These are phyloP conservation scores for Misopates orontium DNA, from an alignment of 257 asterid genomes.

Conservation along the genomic window DNA sequence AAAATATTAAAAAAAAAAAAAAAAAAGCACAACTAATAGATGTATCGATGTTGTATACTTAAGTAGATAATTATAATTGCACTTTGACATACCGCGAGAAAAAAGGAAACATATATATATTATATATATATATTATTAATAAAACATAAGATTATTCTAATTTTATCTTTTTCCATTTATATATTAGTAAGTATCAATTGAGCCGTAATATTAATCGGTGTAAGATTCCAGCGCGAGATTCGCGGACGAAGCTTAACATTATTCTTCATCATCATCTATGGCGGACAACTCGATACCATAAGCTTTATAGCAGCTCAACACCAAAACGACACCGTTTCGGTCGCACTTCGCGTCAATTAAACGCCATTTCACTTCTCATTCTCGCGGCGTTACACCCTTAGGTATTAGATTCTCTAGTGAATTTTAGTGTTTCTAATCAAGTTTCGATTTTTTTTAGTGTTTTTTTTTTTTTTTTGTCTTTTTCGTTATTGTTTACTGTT, in stretches of 20 bases:
- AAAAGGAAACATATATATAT: too few species aligned
- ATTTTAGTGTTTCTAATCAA: neutral
- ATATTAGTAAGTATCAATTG: too few species aligned
- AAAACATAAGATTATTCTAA: too few species aligned
- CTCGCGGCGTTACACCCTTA: neutral
- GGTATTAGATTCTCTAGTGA: neutral
- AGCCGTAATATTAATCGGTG: slow-evolving; percentile 33
- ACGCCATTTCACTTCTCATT: slow-evolving; percentile 57
- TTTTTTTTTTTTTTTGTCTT: neutral
- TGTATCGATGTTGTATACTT: too few species aligned
- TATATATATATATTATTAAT: too few species aligned
- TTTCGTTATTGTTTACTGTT: neutral
- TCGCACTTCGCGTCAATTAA: slow-evolving; percentile 15
- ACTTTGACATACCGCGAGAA: too few species aligned
- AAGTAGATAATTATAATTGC: too few species aligned
- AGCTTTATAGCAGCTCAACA: too few species aligned
- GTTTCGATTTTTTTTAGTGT: neutral
- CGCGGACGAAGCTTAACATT: slow-evolving; percentile 13
- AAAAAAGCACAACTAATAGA: too few species aligned
- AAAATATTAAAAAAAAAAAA: too few species aligned
- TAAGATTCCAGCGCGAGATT: slow-evolving; percentile 36
- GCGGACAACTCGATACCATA: slow-evolving; percentile 43
- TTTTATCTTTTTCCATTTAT: too few species aligned
- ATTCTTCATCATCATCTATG: slow-evolving; percentile 30
- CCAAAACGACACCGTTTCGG: too few species aligned